A percentile compares a stretch with the other conserved stretches of the same genome.
Conservation (phyloP, 768 basidiomycete genomes). For the Cystofilobasidium macerans region DNA sequence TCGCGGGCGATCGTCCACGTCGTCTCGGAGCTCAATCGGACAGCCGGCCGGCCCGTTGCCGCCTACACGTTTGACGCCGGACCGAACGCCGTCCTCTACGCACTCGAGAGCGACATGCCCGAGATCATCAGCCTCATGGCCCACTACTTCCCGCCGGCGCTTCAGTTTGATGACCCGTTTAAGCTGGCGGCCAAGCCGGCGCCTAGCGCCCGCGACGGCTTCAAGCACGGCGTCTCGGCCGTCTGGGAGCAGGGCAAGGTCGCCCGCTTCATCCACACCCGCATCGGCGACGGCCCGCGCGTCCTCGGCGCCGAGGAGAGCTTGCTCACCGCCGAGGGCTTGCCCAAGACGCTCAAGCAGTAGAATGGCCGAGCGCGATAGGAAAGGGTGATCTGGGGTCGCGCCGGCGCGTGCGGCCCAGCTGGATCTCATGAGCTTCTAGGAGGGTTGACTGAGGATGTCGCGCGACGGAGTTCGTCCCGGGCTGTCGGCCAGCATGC, state of each 20-base stretch:
- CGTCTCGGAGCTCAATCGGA: constrained; percentile 84
- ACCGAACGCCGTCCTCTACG: constrained; percentile 96
- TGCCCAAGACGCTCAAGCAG: constrained; percentile 45
- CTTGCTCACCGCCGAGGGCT: constrained; percentile 56
- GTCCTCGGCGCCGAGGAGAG: constrained; percentile 53
- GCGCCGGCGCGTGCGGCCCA: too few relatives aligned
- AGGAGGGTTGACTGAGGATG: too few relatives aligned
- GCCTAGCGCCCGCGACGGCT: constrained; percentile 46
- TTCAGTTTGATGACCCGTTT: constrained; percentile 66
- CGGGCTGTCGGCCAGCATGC: too few relatives aligned
- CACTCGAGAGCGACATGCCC: constrained; percentile 61
- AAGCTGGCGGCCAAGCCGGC: constrained; percentile 38
- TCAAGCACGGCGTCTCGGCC: constrained; percentile 67
- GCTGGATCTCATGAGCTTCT: too few relatives aligned
- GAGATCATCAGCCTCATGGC: constrained; percentile 66
- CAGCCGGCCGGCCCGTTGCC: constrained; percentile 56
- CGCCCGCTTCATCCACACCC: constrained; percentile 80
- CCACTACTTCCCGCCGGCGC: constrained; percentile 76
- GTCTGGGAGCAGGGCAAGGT: constrained; percentile 65
- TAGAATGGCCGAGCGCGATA: too few relatives aligned
- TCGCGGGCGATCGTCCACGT: constrained; percentile 81
- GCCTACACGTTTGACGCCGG: constrained; percentile 99
- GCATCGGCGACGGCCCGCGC: constrained; percentile 78
- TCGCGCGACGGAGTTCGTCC: too few relatives aligned
- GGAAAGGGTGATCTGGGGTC: too few relatives aligned